Evolutionary conservation across 2,329 filamentous ascomycete genomes (phyloP).

Genomic region (Aureobasidium namibiae): DNA sequence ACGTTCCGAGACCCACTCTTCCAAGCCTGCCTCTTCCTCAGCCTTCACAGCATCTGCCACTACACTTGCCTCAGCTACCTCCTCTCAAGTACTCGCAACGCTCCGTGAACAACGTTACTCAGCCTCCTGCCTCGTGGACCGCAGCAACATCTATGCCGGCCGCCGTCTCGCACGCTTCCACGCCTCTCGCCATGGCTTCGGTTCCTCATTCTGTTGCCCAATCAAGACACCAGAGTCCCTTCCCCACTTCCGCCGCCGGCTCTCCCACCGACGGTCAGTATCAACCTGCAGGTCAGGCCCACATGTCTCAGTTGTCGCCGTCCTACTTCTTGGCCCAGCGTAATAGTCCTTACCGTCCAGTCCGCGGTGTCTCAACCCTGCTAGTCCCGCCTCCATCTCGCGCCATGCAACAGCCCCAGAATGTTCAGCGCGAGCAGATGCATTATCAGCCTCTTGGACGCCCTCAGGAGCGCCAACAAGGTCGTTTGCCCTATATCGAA

Average conservation of each 20-base stretch:
- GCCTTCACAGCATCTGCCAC: slow-evolving; percentile 1
- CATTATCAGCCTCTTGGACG: slow-evolving; percentile 43
- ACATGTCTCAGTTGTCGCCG: slow-evolving; percentile 63
- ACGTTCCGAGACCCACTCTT: slow-evolving; percentile 43
- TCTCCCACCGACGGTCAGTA: slow-evolving; percentile 65
- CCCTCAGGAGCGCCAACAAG: slow-evolving; percentile 37
- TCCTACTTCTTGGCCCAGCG: slow-evolving; percentile 81
- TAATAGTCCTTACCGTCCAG: slow-evolving; percentile 84
- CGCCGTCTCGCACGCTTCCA: slow-evolving; percentile 15
- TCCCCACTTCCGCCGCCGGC: slow-evolving; percentile 44
- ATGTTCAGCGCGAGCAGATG: slow-evolving; percentile 40
- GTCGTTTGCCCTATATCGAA: slow-evolving; percentile 35
- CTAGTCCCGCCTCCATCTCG: slow-evolving; percentile 76
- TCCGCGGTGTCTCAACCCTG: slow-evolving; percentile 83
- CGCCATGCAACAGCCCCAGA: slow-evolving; percentile 54
- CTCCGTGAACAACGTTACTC: slow-evolving; percentile 64
- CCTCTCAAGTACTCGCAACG: slow-evolving; percentile 51
- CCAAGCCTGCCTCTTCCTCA: slow-evolving; percentile 63
- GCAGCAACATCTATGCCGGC: slow-evolving; percentile 29
- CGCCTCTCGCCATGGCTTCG: slow-evolving; percentile 16
- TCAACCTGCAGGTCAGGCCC: slow-evolving; percentile 18
- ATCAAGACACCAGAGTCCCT: slow-evolving; percentile 45
- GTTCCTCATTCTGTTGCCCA: slow-evolving; percentile 20
- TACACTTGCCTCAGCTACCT: slow-evolving; percentile 48
- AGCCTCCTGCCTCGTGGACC: slow-evolving; percentile 50